Evolutionary conservation across 495 filamentous ascomycete species (phyloP).

Genomic region (Tetracladium marchalianum): DNA sequence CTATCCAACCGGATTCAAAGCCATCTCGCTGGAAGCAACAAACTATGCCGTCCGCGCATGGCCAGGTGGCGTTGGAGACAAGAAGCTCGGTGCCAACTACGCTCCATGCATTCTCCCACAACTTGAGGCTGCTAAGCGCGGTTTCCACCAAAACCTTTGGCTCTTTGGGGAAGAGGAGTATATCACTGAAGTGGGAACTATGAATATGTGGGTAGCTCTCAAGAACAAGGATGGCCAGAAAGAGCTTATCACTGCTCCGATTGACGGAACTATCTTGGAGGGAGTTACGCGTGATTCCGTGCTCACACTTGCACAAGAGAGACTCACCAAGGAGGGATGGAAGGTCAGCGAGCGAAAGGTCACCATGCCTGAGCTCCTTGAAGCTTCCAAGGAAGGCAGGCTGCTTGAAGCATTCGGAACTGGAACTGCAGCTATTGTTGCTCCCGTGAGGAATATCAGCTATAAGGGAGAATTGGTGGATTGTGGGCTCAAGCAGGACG

Average conservation of each 20-base stretch:
- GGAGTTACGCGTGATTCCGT: slow-evolving; percentile 89
- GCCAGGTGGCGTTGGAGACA: slow-evolving; percentile 94
- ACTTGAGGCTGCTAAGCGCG: slow-evolving; percentile 74
- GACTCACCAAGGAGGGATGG: slow-evolving; percentile 80
- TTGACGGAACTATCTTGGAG: slow-evolving; percentile 95
- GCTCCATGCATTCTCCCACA: slow-evolving; percentile 93
- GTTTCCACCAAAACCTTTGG: slow-evolving; percentile 98
- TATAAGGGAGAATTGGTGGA: slow-evolving; percentile 71
- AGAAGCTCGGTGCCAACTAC: slow-evolving; percentile 97
- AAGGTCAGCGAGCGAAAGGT: slow-evolving; percentile 77
- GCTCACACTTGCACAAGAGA: slow-evolving; percentile 70
- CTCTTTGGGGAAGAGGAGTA: slow-evolving; percentile 89
- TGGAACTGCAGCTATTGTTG: slow-evolving; percentile 79
- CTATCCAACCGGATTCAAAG: slow-evolving; percentile 97
- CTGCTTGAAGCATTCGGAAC: slow-evolving; percentile 87
- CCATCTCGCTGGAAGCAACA: slow-evolving; percentile 85
- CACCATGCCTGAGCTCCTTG: slow-evolving; percentile 71
- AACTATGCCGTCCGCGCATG: slow-evolving; percentile 93
- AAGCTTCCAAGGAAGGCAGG: slow-evolving; percentile 74
- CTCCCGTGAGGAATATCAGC: slow-evolving; percentile 76
- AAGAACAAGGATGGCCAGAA: slow-evolving; percentile 75
- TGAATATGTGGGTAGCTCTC: slow-evolving; percentile 90
- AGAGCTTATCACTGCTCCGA: slow-evolving; percentile 81
- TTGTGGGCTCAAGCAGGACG: slow-evolving; percentile 62
- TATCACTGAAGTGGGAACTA: slow-evolving; percentile 93